A percentile compares a stretch with the other conserved stretches of the same genome.
phyloP scores from a whole-genome alignment of 2,329 filamentous ascomycete species.

The Didymella lethalis region DNA sequence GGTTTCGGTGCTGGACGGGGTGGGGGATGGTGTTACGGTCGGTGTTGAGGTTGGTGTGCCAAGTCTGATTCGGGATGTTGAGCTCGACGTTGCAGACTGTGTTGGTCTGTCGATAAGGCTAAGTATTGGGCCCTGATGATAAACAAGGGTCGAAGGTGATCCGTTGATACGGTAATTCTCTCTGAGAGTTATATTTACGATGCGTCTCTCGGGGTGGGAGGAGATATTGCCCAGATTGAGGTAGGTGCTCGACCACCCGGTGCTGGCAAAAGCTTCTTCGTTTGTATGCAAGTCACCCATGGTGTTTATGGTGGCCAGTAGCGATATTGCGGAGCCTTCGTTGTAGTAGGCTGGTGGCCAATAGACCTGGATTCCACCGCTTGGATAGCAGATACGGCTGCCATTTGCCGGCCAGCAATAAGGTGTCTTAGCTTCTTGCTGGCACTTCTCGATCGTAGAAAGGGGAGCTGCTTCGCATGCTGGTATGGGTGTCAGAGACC shows the following conservation, averaged over 20 bases:
- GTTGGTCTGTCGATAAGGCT: slow-evolving; percentile 1
- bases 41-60: background rate
- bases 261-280: background rate
- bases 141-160: too few species aligned
- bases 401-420: slow-evolving; percentile 33
- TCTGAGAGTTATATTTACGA: slow-evolving; percentile 10
- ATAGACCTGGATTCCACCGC: slow-evolving; percentile 10
- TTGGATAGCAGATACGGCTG: slow-evolving; percentile 25
- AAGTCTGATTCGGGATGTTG: background rate
- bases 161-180: background rate
- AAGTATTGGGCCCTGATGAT: slow-evolving; percentile 25
- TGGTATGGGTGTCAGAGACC: background rate
- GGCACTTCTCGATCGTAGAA: slow-evolving; percentile 21
- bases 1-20: background rate
- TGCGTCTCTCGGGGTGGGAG: slow-evolving; percentile 7
- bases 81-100: background rate
- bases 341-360: slow-evolving; percentile 27
- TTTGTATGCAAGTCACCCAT: too few species aligned
- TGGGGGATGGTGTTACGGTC: background rate
- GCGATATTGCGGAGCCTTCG: background rate
- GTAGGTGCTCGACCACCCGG: background rate
- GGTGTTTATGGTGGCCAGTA: too few species aligned
- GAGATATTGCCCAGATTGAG: slow-evolving; percentile 12
- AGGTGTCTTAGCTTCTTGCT: slow-evolving; percentile 22
- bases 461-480: slow-evolving; percentile 13